Percentiles rank a stretch among this genome's conserved stretches.
Conservation (phyloP, 768 basidiomycete genomes). For the Leccinum fibrillosum region DNA sequence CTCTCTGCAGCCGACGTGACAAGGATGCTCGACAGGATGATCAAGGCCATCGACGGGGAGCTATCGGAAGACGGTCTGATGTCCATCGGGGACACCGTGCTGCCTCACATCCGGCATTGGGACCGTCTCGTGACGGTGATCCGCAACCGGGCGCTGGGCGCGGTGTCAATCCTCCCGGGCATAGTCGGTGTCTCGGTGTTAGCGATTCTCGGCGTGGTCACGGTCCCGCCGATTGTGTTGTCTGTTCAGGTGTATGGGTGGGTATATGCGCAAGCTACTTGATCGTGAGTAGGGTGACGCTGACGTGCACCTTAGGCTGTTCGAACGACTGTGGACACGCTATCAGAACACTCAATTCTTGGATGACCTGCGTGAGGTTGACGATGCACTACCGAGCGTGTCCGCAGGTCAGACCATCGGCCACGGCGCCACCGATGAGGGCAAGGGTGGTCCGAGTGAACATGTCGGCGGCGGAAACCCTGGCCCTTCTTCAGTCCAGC, state of each 20-base stretch:
- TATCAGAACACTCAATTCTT: slow-evolving; percentile 4
- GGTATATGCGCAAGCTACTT: neutral
- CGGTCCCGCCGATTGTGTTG: slow-evolving; percentile 7
- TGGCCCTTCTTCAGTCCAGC: neutral
- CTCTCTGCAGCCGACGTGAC: neutral
- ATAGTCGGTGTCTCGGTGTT: slow-evolving; percentile 19
- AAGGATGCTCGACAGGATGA: neutral
- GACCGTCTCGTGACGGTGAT: neutral
- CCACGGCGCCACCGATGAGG: neutral
- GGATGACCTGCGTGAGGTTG: neutral
- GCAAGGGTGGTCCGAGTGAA: neutral
- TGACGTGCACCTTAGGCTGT: slow-evolving; percentile 1
- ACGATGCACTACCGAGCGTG: too few relatives aligned
- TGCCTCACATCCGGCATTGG: neutral
- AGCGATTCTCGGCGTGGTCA: slow-evolving; percentile 10
- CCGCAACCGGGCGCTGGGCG: neutral
- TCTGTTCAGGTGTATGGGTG: slow-evolving; percentile 7
- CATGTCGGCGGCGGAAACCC: neutral
- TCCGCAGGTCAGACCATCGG: neutral
- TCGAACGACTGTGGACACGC: neutral
- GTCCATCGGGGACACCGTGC: neutral
- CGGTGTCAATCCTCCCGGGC: slow-evolving; percentile 10
- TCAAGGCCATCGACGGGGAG: neutral
- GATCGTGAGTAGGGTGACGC: neutral
- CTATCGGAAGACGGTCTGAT: neutral